A percentile compares a stretch with the other conserved stretches of the same genome.
phyloP scores from a whole-genome alignment of 768 basidiomycete genomes.

The Auricularia sp. region DNA sequence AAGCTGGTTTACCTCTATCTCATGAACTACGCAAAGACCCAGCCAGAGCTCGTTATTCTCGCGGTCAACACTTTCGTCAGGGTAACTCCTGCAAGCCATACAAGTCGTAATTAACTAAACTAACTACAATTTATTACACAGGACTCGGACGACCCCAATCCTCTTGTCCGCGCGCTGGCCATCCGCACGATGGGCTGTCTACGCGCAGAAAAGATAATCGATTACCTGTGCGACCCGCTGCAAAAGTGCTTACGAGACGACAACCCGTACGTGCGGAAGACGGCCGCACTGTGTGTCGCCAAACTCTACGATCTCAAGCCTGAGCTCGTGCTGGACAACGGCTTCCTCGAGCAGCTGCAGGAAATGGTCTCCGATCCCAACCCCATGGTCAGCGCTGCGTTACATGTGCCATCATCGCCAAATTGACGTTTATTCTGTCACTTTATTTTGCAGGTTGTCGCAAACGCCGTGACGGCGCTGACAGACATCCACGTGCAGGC shows the following conservation, averaged over 20 bases:
- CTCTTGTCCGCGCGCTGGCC: constrained; percentile 89
- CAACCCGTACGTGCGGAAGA: constrained; percentile 97
- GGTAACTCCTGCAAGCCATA: constrained; percentile 16
- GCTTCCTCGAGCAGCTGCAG: constrained; percentile 78
- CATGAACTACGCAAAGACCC: constrained; percentile 99
- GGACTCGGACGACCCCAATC: constrained; percentile 94
- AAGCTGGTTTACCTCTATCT: constrained; percentile 99
- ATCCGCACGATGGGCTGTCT: constrained; percentile 98
- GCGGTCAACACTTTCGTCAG: constrained; percentile 97
- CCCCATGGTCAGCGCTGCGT: constrained; percentile 63
- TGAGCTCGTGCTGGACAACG: constrained; percentile 88
- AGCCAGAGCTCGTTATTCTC: constrained; percentile 96
- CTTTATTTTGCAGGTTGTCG: constrained; percentile 62
- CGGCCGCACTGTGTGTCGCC: constrained; percentile 92
- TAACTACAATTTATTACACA: constrained; percentile 26
- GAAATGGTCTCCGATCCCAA: constrained; percentile 95
- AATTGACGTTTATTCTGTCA: too few relatives aligned
- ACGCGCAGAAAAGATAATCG: constrained; percentile 97
- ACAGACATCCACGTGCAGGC: constrained; percentile 82
- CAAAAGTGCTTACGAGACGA: constrained; percentile 89
- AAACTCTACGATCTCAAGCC: constrained; percentile 98
- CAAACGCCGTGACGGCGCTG: constrained; percentile 89
- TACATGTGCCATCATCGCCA: not conserved
- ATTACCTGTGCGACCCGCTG: constrained; percentile 93
- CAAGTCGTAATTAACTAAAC: not conserved